phyloP scores from a whole-genome alignment of 257 asterid genomes.

The Plantago ovata region DNA sequence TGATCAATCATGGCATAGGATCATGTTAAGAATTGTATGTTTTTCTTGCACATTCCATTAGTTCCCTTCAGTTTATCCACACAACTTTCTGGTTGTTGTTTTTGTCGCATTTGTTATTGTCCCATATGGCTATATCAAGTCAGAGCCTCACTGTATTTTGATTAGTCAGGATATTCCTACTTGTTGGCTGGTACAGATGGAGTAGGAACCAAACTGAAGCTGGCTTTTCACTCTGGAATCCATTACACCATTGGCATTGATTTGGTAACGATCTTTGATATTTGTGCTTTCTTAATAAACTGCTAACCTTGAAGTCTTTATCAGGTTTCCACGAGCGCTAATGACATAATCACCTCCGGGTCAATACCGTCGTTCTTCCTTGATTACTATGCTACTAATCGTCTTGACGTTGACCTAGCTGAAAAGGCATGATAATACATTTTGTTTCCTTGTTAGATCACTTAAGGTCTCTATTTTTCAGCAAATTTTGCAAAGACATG shows the following conservation, averaged over 20 bases:
- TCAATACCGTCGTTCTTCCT: constrained; percentile 93
- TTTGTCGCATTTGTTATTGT: no score
- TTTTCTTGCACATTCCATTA: no score
- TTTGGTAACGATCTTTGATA: neutral
- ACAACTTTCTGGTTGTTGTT: no score
- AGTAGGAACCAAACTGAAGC: constrained; percentile 8
- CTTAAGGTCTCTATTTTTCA: no score
- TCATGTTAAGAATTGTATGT: no score
- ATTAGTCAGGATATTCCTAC: constrained; percentile 73
- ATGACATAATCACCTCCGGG: constrained; percentile 92
- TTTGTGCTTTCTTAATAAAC: neutral
- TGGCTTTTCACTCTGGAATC: constrained; percentile 6
- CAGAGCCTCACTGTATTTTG: neutral
- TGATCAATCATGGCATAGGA: no score
- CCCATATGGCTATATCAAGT: no score
- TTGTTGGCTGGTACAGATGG: constrained; percentile 67
- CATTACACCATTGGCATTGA: constrained; percentile 9
- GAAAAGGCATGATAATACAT: constrained; percentile 59
- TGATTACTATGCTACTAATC: constrained; percentile 89
- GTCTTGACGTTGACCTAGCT: constrained; percentile 87
- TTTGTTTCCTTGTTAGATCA: neutral
- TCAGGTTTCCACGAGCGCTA: constrained; percentile 98
- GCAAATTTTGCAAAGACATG: no score
- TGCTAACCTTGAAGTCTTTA: constrained; percentile 6
- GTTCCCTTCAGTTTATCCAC: no score